Evolutionary conservation across 23 red algal genomes (phyloP).

Genomic region (Gracilaria gracilis): DNA sequence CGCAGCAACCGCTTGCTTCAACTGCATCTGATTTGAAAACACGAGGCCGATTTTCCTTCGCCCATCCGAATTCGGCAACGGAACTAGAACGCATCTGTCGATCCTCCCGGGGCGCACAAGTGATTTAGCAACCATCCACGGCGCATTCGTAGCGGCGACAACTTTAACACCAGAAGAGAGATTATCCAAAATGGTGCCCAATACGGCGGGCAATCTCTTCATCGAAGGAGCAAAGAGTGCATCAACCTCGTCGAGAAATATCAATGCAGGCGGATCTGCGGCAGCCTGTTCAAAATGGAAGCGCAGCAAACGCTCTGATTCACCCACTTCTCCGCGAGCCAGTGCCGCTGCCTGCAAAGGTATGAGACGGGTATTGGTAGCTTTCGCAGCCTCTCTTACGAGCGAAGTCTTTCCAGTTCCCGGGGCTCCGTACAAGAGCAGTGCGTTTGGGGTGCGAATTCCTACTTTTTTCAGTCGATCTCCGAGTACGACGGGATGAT

Average conservation of each 20-base stretch:
- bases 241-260: conserved; percentile 99
- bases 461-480: conserved; percentile 45
- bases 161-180: conserved; percentile 88
- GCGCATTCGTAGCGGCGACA: conserved; percentile 91
- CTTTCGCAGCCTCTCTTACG: conserved; percentile 75
- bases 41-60: conserved; percentile 39
- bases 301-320: conserved; percentile 84
- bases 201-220: conserved; percentile 80
- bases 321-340: conserved; percentile 92
- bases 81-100: conserved; percentile 88
- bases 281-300: conserved; percentile 83
- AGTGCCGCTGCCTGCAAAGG: conserved; percentile 80
- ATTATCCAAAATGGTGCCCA: conserved; percentile 81
- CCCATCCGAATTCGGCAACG: conserved; percentile 57
- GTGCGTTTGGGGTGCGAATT: conserved; percentile 76
- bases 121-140: conserved; percentile 81
- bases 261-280: conserved; percentile 65
- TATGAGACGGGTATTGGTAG: conserved; percentile 74
- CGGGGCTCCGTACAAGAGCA: conserved; percentile 92
- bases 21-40: conserved; percentile 26
- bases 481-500: not conserved
- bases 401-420: conserved; percentile 98
- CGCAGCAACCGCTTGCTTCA: not conserved
- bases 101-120: conserved; percentile 96
- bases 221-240: conserved; percentile 72